phyloP scores from a whole-genome alignment of 495 filamentous ascomycete species.

The Lichina pygmaea region DNA sequence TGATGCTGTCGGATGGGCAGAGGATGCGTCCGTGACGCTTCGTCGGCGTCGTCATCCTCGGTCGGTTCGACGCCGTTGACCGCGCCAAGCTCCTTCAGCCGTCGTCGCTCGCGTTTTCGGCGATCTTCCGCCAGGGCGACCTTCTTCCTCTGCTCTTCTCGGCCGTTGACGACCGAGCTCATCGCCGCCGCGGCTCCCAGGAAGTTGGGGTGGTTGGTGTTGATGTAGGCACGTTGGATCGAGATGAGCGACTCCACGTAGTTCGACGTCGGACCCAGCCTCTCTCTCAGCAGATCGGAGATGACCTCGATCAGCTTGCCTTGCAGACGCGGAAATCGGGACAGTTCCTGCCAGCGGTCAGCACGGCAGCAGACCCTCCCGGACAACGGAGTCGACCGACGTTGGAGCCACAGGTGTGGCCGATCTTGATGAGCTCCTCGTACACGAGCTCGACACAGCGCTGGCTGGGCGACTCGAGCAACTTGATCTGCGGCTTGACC shows the following conservation, averaged over 20 bases:
- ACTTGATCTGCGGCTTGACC: slow-evolving; percentile 95
- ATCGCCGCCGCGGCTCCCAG: slow-evolving; percentile 93
- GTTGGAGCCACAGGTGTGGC: slow-evolving; percentile 90
- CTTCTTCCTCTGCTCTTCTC: slow-evolving; percentile 79
- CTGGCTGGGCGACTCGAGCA: slow-evolving; percentile 85
- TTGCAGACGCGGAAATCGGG: slow-evolving; percentile 78
- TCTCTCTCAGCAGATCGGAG: slow-evolving; percentile 80
- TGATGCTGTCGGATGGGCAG: slow-evolving; percentile 14
- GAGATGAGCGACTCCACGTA: slow-evolving; percentile 94
- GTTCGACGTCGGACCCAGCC: slow-evolving; percentile 57
- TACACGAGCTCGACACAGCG: slow-evolving; percentile 95
- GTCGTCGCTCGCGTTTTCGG: slow-evolving; percentile 54
- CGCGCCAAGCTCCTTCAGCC: slow-evolving; percentile 49
- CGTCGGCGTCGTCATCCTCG: slow-evolving; percentile 44
- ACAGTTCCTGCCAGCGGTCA: slow-evolving; percentile 26
- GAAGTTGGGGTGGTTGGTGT: slow-evolving; percentile 98
- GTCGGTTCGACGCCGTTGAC: slow-evolving; percentile 46
- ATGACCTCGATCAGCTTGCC: slow-evolving; percentile 96
- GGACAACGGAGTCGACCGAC: neutral
- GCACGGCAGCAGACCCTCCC: neutral
- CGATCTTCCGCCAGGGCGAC: slow-evolving; percentile 54
- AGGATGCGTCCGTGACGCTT: slow-evolving; percentile 1
- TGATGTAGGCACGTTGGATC: slow-evolving; percentile 95
- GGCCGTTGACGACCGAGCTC: slow-evolving; percentile 79
- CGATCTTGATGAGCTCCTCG: slow-evolving; percentile 97